These are phyloP conservation scores for Pleurotus tuber-regium DNA, from an alignment of 768 basidiomycete species.

Conservation along the genomic window DNA sequence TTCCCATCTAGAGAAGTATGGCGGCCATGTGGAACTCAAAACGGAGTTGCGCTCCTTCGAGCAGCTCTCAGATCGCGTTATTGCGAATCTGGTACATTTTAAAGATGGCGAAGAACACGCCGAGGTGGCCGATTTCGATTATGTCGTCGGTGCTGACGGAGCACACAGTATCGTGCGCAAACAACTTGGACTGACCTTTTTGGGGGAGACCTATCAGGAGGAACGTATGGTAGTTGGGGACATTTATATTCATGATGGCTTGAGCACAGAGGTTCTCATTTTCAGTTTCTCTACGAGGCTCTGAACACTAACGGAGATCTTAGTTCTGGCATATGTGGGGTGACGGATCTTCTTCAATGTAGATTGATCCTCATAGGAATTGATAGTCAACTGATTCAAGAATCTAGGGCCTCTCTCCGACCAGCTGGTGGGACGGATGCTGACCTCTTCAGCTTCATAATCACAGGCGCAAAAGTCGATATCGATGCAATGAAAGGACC, in stretches of 20 bases:
- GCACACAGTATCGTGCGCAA: conserved; percentile 37
- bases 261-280: background rate
- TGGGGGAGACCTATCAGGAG: conserved; percentile 34
- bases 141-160: conserved; percentile 41
- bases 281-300: background rate
- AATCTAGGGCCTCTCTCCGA: conserved; percentile 26
- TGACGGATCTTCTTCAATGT: conserved; percentile 31
- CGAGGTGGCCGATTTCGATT: conserved; percentile 28
- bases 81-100: conserved; percentile 21
- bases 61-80: conserved; percentile 29
- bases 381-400: background rate
- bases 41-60: conserved; percentile 32
- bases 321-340: conserved; percentile 52
- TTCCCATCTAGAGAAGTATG: conserved; percentile 21
- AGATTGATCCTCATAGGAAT: conserved; percentile 10
- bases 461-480: conserved; percentile 24
- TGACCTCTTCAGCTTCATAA: conserved; percentile 27
- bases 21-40: conserved; percentile 29
- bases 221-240: conserved; percentile 32
- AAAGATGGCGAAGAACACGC: conserved; percentile 18
- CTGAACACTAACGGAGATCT: background rate
- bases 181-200: conserved; percentile 37
- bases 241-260: conserved; percentile 16
- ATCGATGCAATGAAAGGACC: conserved; percentile 15
- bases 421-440: conserved; percentile 27